Base-by-base conservation (phyloP, 331 rosid species). In the Acacia concinna region DNA sequence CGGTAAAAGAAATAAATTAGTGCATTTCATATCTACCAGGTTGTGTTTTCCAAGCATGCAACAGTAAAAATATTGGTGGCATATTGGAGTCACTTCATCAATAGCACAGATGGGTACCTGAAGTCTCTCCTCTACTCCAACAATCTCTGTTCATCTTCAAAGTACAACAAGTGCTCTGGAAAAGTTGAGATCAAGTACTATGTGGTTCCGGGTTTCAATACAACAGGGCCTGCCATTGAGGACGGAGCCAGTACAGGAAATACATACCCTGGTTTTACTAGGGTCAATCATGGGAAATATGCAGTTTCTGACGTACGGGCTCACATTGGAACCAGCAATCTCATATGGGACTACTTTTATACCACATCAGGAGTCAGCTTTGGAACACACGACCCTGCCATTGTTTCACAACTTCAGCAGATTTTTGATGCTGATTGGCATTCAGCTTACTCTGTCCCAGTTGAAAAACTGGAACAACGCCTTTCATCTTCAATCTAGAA, bases 241-340 rank as follows among this genome's bases (percentile, higher is more conserved):
- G 71, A 43, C 28, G 89, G 88, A 60, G 82, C 75, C 15, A 86
- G 88, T 57, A 91, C 97, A 15, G 87, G 90, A 78, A 92, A 95
- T 27, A 12, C 52, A 31, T 95, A 91, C 82, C 98, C 98, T 23
- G 89, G 82, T 81, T 95, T 72, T 74, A 85, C 87, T 10, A 86
- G 97, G 82, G 99, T 95, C 27, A 91, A 95, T 80, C 99, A 95
- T 73, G 99, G 97, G 35, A 95, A 95, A 82, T 95, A 90, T 81
- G 97, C 92, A 44, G 94, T 90, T 35, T 92, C 96, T 11, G 84
- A 93, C 66, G 86, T 81, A 35, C 86, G 97, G 69, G 98, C 99
- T 4, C 92, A 95, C 67, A 84, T 95, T 73, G 95, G 97, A 23
- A 95, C 97, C 15, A 95, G 97, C 86, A 95, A 95, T 84, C 97